phyloP scores from a whole-genome alignment of 768 basidiomycete genomes.

The Vararia minispora region DNA sequence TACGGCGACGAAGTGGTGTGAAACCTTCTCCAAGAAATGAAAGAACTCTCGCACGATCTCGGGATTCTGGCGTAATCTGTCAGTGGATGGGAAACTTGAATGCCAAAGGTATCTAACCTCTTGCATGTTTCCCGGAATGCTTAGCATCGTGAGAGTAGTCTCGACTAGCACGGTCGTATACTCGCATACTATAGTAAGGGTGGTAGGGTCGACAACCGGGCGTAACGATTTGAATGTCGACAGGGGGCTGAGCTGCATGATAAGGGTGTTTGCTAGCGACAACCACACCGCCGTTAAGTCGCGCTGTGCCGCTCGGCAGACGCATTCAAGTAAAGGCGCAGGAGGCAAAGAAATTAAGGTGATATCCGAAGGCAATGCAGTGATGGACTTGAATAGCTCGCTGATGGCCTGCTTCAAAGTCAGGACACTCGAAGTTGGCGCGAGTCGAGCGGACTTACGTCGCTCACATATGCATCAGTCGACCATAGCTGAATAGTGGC shows the following conservation, averaged over 20 bases:
- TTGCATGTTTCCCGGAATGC: slow-evolving; percentile 56
- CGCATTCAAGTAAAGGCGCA: slow-evolving; percentile 68
- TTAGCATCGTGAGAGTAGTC: slow-evolving; percentile 40
- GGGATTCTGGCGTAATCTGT: slow-evolving; percentile 56
- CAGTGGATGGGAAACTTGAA: not conserved
- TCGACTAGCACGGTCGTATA: slow-evolving; percentile 49
- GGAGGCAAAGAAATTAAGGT: slow-evolving; percentile 77
- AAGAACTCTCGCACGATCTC: slow-evolving; percentile 90
- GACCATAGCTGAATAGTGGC: slow-evolving; percentile 67
- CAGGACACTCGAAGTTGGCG: not conserved
- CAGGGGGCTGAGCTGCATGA: slow-evolving; percentile 76
- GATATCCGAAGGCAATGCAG: slow-evolving; percentile 62
- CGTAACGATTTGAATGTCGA: slow-evolving; percentile 35
- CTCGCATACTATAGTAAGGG: slow-evolving; percentile 41
- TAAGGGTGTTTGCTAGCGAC: slow-evolving; percentile 66
- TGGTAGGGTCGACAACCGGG: slow-evolving; percentile 40
- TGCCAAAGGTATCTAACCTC: slow-evolving; percentile 34
- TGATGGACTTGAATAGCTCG: slow-evolving; percentile 79
- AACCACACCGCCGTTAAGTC: slow-evolving; percentile 81
- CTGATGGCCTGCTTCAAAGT: slow-evolving; percentile 47
- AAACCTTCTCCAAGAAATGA: slow-evolving; percentile 63
- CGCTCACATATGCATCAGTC: slow-evolving; percentile 62
- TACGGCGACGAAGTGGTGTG: slow-evolving; percentile 46
- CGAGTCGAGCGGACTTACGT: slow-evolving; percentile 38
- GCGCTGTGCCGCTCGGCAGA: slow-evolving; percentile 60